Base-by-base conservation (phyloP, 2,329 filamentous ascomycete species). In the Pyricularia pennisetigena region DNA sequence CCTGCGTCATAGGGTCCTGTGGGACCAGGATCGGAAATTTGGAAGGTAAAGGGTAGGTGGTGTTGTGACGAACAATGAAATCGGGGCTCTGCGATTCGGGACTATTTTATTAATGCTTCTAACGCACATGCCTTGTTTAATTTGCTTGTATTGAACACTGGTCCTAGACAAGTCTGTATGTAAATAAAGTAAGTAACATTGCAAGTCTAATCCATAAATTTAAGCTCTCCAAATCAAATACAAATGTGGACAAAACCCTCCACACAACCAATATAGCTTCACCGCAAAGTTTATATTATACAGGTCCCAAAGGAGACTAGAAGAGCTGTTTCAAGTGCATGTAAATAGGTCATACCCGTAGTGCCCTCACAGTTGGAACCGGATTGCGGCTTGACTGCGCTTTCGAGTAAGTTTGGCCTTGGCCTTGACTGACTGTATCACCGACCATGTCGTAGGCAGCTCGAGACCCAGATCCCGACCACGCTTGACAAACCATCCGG, bases 401-500 rank as follows among this genome's bases (percentile, higher is more conserved):
- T 54, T 68, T 12, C 64, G 49, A n/a, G 14, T n/a, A 10, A 66
- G 29, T 20, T 24, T 16, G 63, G 84, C 79, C 80, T 91, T 94
- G 28, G 88, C 91, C 74, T 90, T 88, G 65, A 97, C 88, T 79
- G 93, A 79, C 67, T 88, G 82, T 76, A 90, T 81, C 61, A 96
- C 81, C 82, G 91, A 85, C 73, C 89, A 88, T 75, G 97, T 95
- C 70, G 89, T 82, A 12, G 87, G 86, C 73, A 88, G 88, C 66
- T 86, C 81, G n/a, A 97, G 81, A 1, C 92, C 91, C 70, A 94
- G 74, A 75, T 91, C 86, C 72, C 86, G 83, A 0, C 91, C 95
- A 59, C 90, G 85, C 66, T 82, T 83, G 35, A 96, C 83, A 69
- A 99, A 90, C 79, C 94, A 99, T 0, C 94, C 94, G 76, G 96